phyloP scores from a whole-genome alignment of 805 yeast genomes.

The Jamesozyma lodderae region DNA sequence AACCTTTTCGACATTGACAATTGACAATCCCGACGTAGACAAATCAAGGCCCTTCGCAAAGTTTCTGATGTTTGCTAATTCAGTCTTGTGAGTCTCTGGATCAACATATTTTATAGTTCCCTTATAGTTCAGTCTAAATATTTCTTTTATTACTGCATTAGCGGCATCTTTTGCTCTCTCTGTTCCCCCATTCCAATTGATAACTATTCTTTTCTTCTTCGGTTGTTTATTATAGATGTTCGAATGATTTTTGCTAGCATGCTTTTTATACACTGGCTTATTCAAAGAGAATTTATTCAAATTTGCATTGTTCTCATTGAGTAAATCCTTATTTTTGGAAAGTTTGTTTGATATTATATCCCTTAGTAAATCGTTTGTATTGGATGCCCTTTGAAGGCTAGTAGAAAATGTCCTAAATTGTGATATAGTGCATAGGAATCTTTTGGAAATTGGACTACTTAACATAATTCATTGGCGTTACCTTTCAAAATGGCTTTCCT shows the following conservation, averaged over 20 bases:
- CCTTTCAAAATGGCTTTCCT: no score
- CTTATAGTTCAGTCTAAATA: constrained; percentile 16
- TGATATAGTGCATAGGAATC: no score
- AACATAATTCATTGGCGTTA: no score
- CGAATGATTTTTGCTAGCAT: neutral
- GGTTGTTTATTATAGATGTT: no score
- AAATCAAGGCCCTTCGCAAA: constrained; percentile 23
- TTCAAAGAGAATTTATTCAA: neutral
- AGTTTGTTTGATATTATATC: constrained; percentile 1
- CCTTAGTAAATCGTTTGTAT: neutral
- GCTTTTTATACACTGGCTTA: neutral
- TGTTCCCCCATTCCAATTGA: constrained; percentile 26
- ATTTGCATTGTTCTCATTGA: neutral
- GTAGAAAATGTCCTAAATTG: neutral
- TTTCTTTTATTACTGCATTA: constrained; percentile 12
- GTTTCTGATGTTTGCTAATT: constrained; percentile 15
- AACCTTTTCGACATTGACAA: constrained; percentile 18
- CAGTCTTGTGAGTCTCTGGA: constrained; percentile 14
- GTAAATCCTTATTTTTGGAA: neutral
- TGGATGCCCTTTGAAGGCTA: neutral
- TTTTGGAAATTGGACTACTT: no score
- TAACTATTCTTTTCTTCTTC: constrained; percentile 6
- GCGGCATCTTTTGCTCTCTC: constrained; percentile 27
- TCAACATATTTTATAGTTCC: constrained; percentile 22
- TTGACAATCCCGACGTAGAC: constrained; percentile 15